A percentile compares a stretch with the other conserved stretches of the same genome.
phyloP scores from a whole-genome alignment of 1,139 yeast genomes.

The Suhomyces maxii region DNA sequence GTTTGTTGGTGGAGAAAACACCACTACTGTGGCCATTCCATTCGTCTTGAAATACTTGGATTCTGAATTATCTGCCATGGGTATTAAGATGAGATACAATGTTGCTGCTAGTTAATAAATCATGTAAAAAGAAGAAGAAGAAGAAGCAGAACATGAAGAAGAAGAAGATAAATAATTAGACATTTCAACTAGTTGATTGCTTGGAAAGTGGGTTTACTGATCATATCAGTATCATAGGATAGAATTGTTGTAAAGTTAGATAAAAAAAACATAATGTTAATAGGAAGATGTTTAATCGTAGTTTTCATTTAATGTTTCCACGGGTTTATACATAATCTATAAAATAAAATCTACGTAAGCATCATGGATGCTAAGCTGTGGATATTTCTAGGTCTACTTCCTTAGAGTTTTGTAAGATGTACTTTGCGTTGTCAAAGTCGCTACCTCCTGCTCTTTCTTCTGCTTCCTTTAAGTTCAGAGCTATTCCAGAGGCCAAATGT shows the following conservation, averaged over 20 bases:
- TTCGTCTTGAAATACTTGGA: slow-evolving; percentile 93
- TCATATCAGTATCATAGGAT: too few relatives aligned
- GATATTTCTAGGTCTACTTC: neutral
- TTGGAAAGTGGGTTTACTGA: too few relatives aligned
- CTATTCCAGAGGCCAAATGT: slow-evolving; percentile 73
- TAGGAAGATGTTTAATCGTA: too few relatives aligned
- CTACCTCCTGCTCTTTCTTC: slow-evolving; percentile 60
- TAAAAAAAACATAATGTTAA: too few relatives aligned
- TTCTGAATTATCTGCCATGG: slow-evolving; percentile 97
- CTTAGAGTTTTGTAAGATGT: slow-evolving; percentile 47
- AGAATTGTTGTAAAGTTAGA: too few relatives aligned
- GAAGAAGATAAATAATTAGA: too few relatives aligned
- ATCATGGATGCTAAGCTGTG: neutral
- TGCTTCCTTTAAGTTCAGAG: slow-evolving; percentile 56
- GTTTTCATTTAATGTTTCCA: too few relatives aligned
- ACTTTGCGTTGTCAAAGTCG: slow-evolving; percentile 67
- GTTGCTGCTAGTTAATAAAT: slow-evolving; percentile 31
- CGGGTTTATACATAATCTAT: too few relatives aligned
- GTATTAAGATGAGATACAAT: slow-evolving; percentile 86
- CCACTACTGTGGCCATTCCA: slow-evolving; percentile 95
- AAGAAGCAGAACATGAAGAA: too few relatives aligned
- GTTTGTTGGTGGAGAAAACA: slow-evolving; percentile 87
- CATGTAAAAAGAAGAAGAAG: too few relatives aligned
- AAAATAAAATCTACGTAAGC: too few relatives aligned
- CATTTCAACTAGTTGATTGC: too few relatives aligned